Conservation (phyloP, 2,329 filamentous ascomycete species). For the Ophiostoma australiae region DNA sequence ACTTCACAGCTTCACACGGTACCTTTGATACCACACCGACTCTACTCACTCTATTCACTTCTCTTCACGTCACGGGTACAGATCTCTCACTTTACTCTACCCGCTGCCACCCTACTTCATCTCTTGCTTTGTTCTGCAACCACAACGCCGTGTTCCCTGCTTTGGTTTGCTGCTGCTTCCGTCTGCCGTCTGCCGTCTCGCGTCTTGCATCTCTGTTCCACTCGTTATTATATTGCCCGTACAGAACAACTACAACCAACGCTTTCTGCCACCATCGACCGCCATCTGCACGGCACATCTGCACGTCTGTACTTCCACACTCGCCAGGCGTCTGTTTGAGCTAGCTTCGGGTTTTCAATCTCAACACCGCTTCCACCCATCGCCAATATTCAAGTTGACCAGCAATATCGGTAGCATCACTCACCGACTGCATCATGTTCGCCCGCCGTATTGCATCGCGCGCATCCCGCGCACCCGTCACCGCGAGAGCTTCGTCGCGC, state of each 20-base stretch:
- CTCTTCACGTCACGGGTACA: background rate
- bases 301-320: background rate
- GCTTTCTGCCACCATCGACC: slow-evolving; percentile 6
- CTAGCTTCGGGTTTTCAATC: background rate
- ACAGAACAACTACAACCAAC: background rate
- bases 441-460: background rate
- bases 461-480: background rate
- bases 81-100: background rate
- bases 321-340: background rate
- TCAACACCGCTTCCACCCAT: background rate
- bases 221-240: too few species aligned
- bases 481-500: background rate
- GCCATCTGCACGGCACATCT: background rate
- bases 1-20: background rate
- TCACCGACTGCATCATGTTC: background rate
- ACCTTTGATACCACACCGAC: background rate
- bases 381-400: background rate
- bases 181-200: background rate
- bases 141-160: background rate
- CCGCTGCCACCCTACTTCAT: background rate
- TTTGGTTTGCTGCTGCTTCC: background rate
- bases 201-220: background rate
- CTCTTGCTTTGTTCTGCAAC: background rate
- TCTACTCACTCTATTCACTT: background rate
- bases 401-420: background rate